Evolutionary conservation across 768 basidiomycete species (phyloP).

Genomic region (Terana coerulea): DNA sequence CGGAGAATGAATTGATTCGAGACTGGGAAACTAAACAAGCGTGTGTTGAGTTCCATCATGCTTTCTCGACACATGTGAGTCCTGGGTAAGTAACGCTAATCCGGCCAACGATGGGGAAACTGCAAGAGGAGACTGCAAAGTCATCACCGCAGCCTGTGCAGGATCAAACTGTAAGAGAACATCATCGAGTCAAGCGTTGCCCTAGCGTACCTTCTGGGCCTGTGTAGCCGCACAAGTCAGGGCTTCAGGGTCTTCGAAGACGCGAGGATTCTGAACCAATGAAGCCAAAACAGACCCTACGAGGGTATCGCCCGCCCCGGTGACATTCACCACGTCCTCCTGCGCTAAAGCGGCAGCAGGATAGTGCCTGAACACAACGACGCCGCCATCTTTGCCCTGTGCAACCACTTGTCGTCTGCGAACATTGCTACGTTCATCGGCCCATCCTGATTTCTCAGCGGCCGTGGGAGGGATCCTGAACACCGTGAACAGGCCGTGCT

Average conservation of each 20-base stretch:
- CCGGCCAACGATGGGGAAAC: too few relatives aligned
- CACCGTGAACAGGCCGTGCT: conserved; percentile 57
- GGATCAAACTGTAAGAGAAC: background rate
- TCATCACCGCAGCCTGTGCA: conserved; percentile 20
- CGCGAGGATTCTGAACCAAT: conserved; percentile 39
- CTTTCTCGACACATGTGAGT: too few relatives aligned
- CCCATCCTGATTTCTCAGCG: conserved; percentile 48
- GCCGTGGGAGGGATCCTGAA: conserved; percentile 48
- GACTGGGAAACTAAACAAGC: too few relatives aligned
- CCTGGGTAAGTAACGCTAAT: too few relatives aligned
- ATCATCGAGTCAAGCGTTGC: background rate
- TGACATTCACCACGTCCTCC: conserved; percentile 58
- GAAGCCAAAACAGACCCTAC: conserved; percentile 79
- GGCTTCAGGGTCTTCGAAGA: conserved; percentile 42
- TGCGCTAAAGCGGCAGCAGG: conserved; percentile 44
- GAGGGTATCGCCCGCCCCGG: conserved; percentile 90
- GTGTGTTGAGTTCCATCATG: too few relatives aligned
- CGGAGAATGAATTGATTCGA: background rate
- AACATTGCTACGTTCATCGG: conserved; percentile 41
- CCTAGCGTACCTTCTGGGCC: conserved; percentile 52
- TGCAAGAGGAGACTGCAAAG: conserved; percentile 21
- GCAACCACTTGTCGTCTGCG: conserved; percentile 48
- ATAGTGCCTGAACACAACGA: conserved; percentile 71
- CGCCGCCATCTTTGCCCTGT: conserved; percentile 39
- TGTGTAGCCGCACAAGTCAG: conserved; percentile 43